A percentile compares a stretch with the other conserved stretches of the same genome.
These are phyloP conservation scores for Sugiyamaella sp. DNA, from an alignment of 1,139 yeast genomes.

Conservation along the genomic window DNA sequence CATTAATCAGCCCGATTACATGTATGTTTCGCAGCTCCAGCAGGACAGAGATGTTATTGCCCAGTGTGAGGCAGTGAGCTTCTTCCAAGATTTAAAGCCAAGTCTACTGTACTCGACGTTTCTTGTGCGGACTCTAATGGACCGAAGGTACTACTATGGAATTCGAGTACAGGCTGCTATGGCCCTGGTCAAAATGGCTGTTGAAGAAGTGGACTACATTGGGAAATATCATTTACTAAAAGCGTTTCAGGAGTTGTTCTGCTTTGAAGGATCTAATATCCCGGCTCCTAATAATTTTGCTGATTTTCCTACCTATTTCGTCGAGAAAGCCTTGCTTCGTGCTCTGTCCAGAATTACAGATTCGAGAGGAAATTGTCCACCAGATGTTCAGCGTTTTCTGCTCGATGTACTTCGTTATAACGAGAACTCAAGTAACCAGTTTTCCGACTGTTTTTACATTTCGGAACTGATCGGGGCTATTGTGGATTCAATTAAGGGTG, in stretches of 20 bases:
- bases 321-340: constrained; percentile 68
- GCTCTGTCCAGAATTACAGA: constrained; percentile 66
- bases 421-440: constrained; percentile 80
- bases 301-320: constrained; percentile 64
- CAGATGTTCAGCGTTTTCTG: constrained; percentile 61
- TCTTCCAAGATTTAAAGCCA: constrained; percentile 68
- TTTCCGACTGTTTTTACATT: constrained; percentile 72
- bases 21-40: constrained; percentile 91
- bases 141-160: constrained; percentile 84
- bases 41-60: constrained; percentile 98
- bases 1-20: constrained; percentile 89
- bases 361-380: constrained; percentile 68
- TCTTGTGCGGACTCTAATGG: constrained; percentile 79
- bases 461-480: constrained; percentile 61
- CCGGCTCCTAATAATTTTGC: constrained; percentile 84
- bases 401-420: constrained; percentile 77
- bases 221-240: constrained; percentile 75
- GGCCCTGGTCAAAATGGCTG: constrained; percentile 71
- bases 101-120: constrained; percentile 72
- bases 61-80: constrained; percentile 79
- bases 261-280: constrained; percentile 65
- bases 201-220: constrained; percentile 60
- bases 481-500: constrained; percentile 48
- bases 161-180: constrained; percentile 84
- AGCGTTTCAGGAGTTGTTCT: constrained; percentile 69